These are phyloP conservation scores for Hymenochaete sp. DNA, from an alignment of 1,284 basidiomycete genomes.

Conservation along the genomic window DNA sequence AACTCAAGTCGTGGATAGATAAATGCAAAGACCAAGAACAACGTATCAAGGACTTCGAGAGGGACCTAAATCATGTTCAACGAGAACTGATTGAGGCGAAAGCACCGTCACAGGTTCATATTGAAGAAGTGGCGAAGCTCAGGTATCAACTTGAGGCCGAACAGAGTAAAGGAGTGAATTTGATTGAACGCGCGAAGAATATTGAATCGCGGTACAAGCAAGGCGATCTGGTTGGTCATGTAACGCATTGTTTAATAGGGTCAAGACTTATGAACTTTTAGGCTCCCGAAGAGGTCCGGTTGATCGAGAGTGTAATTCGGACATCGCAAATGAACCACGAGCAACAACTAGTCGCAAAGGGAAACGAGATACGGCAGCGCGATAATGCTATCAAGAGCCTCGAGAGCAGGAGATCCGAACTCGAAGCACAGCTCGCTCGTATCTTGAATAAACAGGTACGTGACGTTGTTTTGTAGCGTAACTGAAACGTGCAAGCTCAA, in stretches of 20 bases:
- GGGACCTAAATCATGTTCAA: constrained; percentile 1
- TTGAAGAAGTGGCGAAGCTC: constrained; percentile 17
- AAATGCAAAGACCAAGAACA: not conserved
- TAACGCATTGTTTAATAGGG: not conserved
- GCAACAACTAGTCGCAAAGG: constrained; percentile 30
- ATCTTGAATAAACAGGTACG: constrained; percentile 22
- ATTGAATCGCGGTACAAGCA: constrained; percentile 29
- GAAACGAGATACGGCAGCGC: constrained; percentile 32
- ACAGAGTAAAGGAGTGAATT: constrained; percentile 23
- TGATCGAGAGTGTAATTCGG: constrained; percentile 27
- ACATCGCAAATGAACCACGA: constrained; percentile 29
- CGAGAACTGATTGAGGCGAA: constrained; percentile 8
- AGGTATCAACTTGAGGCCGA: constrained; percentile 22
- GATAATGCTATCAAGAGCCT: constrained; percentile 30
- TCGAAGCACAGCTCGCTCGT: constrained; percentile 26
- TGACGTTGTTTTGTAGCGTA: not conserved
- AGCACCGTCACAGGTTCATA: constrained; percentile 3
- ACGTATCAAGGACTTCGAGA: constrained; percentile 3
- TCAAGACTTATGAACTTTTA: constrained; percentile 16
- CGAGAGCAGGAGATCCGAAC: constrained; percentile 25
- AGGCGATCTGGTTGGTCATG: constrained; percentile 28
- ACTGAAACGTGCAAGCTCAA: too few species aligned
- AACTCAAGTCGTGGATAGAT: not conserved
- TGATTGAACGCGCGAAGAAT: constrained; percentile 24
- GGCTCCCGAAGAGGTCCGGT: constrained; percentile 30